phyloP scores from a whole-genome alignment of 768 basidiomycete species.

The Leccinum sublutescens region DNA sequence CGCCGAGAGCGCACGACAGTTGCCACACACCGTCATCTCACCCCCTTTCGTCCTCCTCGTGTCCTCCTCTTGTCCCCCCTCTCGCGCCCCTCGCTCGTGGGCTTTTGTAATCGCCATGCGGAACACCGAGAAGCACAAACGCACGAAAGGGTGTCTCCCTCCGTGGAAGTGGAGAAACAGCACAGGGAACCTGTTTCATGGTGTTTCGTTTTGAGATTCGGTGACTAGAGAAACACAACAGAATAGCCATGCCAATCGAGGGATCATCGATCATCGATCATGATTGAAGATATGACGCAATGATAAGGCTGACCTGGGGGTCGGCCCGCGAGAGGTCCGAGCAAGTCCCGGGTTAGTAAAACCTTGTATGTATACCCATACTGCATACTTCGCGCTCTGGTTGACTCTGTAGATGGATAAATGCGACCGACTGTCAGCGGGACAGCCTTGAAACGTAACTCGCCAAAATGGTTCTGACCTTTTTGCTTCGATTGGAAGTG shows the following conservation, averaged over 20 bases:
- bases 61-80: too few relatives aligned
- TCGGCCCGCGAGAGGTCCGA: background rate
- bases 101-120: too few relatives aligned
- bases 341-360: background rate
- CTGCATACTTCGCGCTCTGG: background rate
- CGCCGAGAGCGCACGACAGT: too few relatives aligned
- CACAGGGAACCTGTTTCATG: background rate
- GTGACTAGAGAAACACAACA: background rate
- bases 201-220: background rate
- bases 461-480: background rate
- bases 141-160: background rate
- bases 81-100: too few relatives aligned
- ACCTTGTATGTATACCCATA: background rate
- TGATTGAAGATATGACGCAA: background rate
- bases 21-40: too few relatives aligned
- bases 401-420: background rate
- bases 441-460: background rate
- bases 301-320: background rate
- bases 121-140: background rate
- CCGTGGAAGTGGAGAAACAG: background rate
- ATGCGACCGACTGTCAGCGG: background rate
- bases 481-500: background rate
- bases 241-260: background rate
- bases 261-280: background rate
- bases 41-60: too few relatives aligned